Evolutionary conservation across 2,329 filamentous ascomycete species (phyloP), one percentile per base, ranked within the genome.

Genomic region (Orbilia javanica): DNA sequence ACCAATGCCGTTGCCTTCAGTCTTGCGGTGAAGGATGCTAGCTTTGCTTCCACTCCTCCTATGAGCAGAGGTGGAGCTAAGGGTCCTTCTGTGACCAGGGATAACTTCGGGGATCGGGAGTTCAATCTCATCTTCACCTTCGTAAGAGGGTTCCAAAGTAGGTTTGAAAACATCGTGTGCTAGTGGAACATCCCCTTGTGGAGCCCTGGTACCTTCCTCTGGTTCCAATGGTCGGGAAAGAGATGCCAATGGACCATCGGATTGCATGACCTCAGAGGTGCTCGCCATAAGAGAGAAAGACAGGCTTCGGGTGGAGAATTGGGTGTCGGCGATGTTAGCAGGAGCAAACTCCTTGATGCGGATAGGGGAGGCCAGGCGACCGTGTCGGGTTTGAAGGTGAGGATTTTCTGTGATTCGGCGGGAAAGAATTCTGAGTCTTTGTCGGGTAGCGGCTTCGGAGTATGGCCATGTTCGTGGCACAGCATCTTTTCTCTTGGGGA

Each of bases 221-320:
- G 50, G 2, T 34, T 62, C 68, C 34, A 72, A 68, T 22, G 69
- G 68, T 15, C 64, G 68, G 7, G 75, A 79, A 4, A 72, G 75
- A 20, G 67, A 62, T 6, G 62, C 68, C 46, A 79, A 92, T 81
- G 8, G 89, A 88, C 89, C 89, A 66, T 88, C 85, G 0, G 87
- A 88, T 80, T 90, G 88, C 90, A 92, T 91, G 1, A 87, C 87
- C 48, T 90, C 88, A 1, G 89, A 87, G 0, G 90, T 91, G 84
- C 88, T 90, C 31, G 90, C 84, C 0, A 87, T 86, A 65, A 92
- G 85, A 10, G 90, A 91, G 81, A 91, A 84, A 48, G 87, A 86
- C 86, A 92, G 90, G 79, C 91, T 89, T 46, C 87, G 86, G 10
- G 87, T 87, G 1, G 86, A 88, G 46, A 71, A 77, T n/a, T 77